phyloP scores from a whole-genome alignment of 2,329 filamentous ascomycete genomes.

The Microascus cirrosus region DNA sequence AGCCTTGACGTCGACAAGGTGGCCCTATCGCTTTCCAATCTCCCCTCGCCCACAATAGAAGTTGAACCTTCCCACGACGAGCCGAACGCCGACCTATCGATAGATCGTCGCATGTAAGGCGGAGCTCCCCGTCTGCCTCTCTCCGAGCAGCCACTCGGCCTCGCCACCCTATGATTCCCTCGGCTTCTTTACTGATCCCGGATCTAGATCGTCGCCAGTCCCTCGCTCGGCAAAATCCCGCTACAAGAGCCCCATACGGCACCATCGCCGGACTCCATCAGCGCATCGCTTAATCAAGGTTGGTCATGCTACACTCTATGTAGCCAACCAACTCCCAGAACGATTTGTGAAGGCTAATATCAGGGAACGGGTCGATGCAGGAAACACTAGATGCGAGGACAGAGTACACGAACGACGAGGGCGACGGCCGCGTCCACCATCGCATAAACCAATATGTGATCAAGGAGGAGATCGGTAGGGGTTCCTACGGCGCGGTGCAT shows the following conservation, averaged over 20 bases:
- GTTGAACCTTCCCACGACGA: conserved; percentile 15
- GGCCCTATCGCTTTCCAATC: conserved; percentile 7
- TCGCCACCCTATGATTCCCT: background rate
- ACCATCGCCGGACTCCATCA: conserved; percentile 46
- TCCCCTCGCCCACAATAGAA: conserved; percentile 25
- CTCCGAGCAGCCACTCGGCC: background rate
- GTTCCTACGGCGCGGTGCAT: conserved; percentile 91
- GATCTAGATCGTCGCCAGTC: background rate
- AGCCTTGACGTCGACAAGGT: background rate
- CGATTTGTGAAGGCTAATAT: background rate
- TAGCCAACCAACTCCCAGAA: too few relatives aligned
- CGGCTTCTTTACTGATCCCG: background rate
- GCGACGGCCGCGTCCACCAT: conserved; percentile 71
- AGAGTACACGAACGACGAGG: conserved; percentile 74
- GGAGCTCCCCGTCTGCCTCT: background rate
- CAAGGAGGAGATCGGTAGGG: conserved; percentile 89
- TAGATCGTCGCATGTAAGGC: conserved; percentile 3
- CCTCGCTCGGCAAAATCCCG: background rate
- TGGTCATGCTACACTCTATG: background rate
- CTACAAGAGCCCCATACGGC: conserved; percentile 37
- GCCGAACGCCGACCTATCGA: background rate
- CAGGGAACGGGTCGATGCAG: conserved; percentile 25
- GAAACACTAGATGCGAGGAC: conserved; percentile 88
- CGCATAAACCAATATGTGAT: conserved; percentile 93
- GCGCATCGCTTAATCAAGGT: conserved; percentile 49